Evolutionary conservation across 805 yeast species (phyloP), one percentile per base, ranked within the genome.

Genomic region (Yarrowia sp.): DNA sequence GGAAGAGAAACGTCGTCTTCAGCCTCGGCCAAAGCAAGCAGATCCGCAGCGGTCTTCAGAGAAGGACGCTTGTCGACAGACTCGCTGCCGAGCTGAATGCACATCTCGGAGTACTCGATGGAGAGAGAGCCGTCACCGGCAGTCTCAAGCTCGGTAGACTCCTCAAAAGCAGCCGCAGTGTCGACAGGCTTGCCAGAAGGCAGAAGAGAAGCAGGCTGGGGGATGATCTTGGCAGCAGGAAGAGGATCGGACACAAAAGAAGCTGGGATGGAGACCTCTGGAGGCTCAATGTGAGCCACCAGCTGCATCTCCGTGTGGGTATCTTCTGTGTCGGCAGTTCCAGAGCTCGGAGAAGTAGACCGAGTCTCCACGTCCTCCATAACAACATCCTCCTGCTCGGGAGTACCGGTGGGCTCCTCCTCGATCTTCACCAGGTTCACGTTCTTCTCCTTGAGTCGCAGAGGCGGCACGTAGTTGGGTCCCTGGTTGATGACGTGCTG

Each of bases 161-260:
- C 58, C 42, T 33, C 58, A n/a, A 51, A 32, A 51, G 58, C 58
- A 16, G 58, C 58, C 1, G 58, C 22, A 18, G 42, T 51, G 13
- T 51, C 58, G 13, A 51, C 42, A 3, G 42, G 24, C 10, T 51
- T 51, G 6, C 25, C 32, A 3, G 41, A 21, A 8, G 55, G 42
- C 16, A 51, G n/a, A 2, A 18, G 42, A 4, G 42, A 51, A 5
- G 58, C 42, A 4, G 58, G 58, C 6, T 32, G n/a, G 9, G 58
- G 24, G 2, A 35, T 8, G 10, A 51, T 51, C 12, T n/a, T 8
- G 7, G 58, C 58, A 2, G 32, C 22, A 5, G 58, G 32, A 12
- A 33, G 32, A 24, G 58, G 58, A 24, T 24, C 21, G 12, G n/a
- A 6, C n/a, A 51, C 31, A 18, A 51, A 51, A 13, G 12, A 0